Evolutionary conservation across 169 alveolate species (phyloP), one percentile per base, ranked within the genome.

Genomic region (Miamiensis avidus): DNA sequence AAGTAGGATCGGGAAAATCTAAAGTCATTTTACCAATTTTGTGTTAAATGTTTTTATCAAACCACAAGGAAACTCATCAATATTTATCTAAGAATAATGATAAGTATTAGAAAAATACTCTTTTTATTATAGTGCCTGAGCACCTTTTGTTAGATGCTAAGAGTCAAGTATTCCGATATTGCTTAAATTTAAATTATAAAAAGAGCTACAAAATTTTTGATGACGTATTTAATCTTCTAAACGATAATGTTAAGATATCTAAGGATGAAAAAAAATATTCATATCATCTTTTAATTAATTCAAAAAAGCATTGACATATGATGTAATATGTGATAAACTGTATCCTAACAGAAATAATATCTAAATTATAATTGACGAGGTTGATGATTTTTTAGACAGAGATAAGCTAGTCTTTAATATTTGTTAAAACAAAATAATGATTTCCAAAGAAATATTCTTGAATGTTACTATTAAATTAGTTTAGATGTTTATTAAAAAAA

Each of bases 331-430:
- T 4, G 31, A 73, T 73, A 73, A 73, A 29, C 76, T 73, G 6
- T 73, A n/a, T 15, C 1, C 20, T 73, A 73, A 73, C 6, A 73
- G 31, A 73, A 4, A 73, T 4, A n/a, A 73, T n/a, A 73, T 73
- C 11, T 26, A n/a, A 26, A 4, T 73, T 15, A 26, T 73, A 15
- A 73, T 73, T 73, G 76, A 73, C 76, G 76, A 73, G 28, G 76
- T 73, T 15, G 76, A 73, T 73, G 76, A 73, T 73, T 73, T 73
- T 26, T 73, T 73, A 73, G 76, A 73, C 26, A 73, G 76, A 73
- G 76, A 73, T 26, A 73, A 73, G 26, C 28, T 73, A 15, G 76
- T 73, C 6, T 73, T 73, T 73, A 73, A 73, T 73, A 73, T 73
- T n/a, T 73, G 76, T 73, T 73, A 6, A 4, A 73, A 73, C 26